Base-by-base conservation (phyloP, 805 yeast species). In the Lachancea nothofagi region DNA sequence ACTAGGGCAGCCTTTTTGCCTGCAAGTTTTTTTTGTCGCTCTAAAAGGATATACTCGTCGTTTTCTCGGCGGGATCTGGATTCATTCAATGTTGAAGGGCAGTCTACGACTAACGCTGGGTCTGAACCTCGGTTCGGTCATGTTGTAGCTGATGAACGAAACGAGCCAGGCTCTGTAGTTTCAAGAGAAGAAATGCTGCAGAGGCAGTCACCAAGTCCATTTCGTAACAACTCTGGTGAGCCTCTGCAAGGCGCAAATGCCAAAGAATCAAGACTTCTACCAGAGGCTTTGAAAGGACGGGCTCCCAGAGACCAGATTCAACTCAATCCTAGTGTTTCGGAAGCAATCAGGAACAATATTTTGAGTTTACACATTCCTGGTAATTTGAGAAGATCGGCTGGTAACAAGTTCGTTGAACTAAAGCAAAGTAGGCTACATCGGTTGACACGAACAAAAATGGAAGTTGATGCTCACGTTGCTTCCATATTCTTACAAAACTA, bases 401-500 rank as follows among this genome's bases (percentile, higher is more conserved):
- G 86, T 0, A 64, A 62, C 33, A 58, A 77, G 21, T 82, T 71
- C 52, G 67, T 72, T 33, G 64, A 67, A 4, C 50, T 86, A 38
- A 68, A 68, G 18, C 71, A 73, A 12, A 71, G 70, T 1, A 77
- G 73, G 42, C 59, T 83, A 1, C 85, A 80, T 45, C 59, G 65
- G 32, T 74, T 72, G 3, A 63, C 77, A 1, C 53, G 46, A 33
- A 57, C 69, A 0, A 65, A 62, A 19, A 45, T 65, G 39, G 87
- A 82, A 35, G 83, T 82, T 1, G 96, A 89, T 58, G 77, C 93
- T 2, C 83, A 82, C 44, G 77, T 90, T 27, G 89, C 86, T 0
- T 80, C 89, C 0, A 70, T 83, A 8, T 87, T 90, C 53, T 65
- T 84, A 2, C 95, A 85, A 51, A 83, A 85, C 53, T 90, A 86